Percentiles rank a stretch among this genome's conserved stretches.
phyloP scores from a whole-genome alignment of 345 rosid genomes.

The Aethionema arabicum region DNA sequence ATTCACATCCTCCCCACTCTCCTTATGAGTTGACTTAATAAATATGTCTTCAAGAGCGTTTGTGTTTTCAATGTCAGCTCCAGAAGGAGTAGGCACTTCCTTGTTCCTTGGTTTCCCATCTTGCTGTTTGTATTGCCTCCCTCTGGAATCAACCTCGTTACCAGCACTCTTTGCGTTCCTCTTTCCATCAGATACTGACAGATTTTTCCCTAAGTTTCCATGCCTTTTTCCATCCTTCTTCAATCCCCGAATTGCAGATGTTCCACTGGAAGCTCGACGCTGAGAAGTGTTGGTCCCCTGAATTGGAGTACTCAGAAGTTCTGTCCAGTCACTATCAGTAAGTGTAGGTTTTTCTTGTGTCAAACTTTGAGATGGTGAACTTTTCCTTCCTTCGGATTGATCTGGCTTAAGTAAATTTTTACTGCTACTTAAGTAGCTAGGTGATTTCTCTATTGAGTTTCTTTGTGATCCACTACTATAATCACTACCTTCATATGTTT shows the following conservation, averaged over 20 bases:
- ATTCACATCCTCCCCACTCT: conserved; percentile 41
- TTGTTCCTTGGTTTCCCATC: conserved; percentile 57
- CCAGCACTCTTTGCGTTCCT: conserved; percentile 43
- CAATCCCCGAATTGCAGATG: conserved; percentile 42
- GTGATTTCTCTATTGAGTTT: conserved; percentile 39
- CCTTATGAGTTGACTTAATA: conserved; percentile 31
- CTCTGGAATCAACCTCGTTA: conserved; percentile 34
- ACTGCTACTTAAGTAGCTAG: conserved; percentile 27
- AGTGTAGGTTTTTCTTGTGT: conserved; percentile 46
- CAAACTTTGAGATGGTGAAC: conserved; percentile 23
- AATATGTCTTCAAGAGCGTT: conserved; percentile 21
- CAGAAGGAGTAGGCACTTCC: conserved; percentile 53
- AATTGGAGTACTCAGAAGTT: conserved; percentile 58
- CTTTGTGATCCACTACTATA: conserved; percentile 46
- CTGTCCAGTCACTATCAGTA: conserved; percentile 90
- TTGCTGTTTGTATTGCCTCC: conserved; percentile 34
- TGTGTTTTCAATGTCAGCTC: conserved; percentile 43
- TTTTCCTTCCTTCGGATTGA: conserved; percentile 38
- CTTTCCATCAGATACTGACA: conserved; percentile 45
- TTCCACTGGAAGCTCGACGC: conserved; percentile 44
- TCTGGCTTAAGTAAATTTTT: conserved; percentile 23
- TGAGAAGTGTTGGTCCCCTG: conserved; percentile 36
- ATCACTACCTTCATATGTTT: conserved; percentile 43
- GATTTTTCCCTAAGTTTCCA: conserved; percentile 43
- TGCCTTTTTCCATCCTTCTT: conserved; percentile 52